Conservation (phyloP, 1,284 basidiomycete species). For the Phellopilus nigrolimitatus region DNA sequence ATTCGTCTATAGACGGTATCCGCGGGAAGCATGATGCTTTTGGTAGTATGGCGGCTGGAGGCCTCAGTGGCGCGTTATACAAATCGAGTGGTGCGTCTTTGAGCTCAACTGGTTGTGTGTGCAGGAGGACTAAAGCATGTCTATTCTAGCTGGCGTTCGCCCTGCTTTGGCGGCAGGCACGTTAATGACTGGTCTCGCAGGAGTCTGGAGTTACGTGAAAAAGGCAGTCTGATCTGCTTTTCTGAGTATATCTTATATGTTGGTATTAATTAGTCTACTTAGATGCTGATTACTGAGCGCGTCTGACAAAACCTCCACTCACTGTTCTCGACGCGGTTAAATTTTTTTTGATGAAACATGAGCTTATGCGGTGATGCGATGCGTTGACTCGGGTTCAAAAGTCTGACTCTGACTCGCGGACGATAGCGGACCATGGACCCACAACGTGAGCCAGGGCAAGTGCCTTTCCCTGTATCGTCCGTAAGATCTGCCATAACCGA, state of each 20-base stretch:
- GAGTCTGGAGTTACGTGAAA: conserved; percentile 91
- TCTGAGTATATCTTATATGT: conserved; percentile 13
- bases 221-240: conserved; percentile 50
- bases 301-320: conserved; percentile 5
- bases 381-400: too few species aligned
- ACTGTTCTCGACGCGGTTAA: conserved; percentile 2
- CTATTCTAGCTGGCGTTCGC: conserved; percentile 75
- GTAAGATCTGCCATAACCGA: conserved; percentile 6
- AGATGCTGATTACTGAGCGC: conserved; percentile 9
- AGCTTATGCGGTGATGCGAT: too few species aligned
- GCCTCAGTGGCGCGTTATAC: conserved; percentile 86
- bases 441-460: not conserved
- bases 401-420: too few species aligned
- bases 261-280: conserved; percentile 20
- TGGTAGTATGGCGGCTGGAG: conserved; percentile 91
- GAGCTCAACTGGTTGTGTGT: conserved; percentile 34
- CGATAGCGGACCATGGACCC: not conserved
- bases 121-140: conserved; percentile 21
- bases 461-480: too few species aligned
- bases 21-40: conserved; percentile 90
- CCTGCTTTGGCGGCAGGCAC: conserved; percentile 87
- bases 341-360: conserved; percentile 12
- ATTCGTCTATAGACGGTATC: conserved; percentile 86
- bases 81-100: conserved; percentile 82
- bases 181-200: conserved; percentile 84